These are phyloP conservation scores for Fusarium camptoceras DNA, from an alignment of 2,329 filamentous ascomycete genomes.

Conservation along the genomic window DNA sequence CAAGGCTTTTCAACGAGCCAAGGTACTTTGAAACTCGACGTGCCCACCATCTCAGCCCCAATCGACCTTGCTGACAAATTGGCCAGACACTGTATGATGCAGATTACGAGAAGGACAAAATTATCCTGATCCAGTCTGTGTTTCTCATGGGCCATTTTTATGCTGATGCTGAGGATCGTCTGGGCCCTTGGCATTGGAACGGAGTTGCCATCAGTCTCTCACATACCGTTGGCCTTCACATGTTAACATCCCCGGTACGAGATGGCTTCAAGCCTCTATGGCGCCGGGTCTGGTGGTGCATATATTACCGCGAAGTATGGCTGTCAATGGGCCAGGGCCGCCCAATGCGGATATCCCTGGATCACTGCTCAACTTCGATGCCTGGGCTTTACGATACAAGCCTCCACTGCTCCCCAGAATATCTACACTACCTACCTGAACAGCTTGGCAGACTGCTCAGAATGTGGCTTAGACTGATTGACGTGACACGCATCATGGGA, in stretches of 20 bases:
- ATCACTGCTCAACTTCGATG: constrained; percentile 11
- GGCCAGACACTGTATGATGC: background rate
- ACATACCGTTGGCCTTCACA: background rate
- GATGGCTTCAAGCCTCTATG: constrained; percentile 1
- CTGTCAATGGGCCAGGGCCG: constrained; percentile 27
- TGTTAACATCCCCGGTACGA: background rate
- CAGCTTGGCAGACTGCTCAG: background rate
- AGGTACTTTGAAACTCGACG: background rate
- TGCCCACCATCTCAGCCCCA: accelerated
- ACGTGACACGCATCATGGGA: background rate
- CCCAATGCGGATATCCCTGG: constrained; percentile 21
- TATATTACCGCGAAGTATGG: constrained; percentile 31
- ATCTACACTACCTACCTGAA: background rate
- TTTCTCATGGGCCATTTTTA: constrained; percentile 2
- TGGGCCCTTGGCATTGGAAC: too few relatives aligned
- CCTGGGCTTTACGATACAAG: background rate
- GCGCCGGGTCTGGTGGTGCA: constrained; percentile 34
- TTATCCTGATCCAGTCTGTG: background rate
- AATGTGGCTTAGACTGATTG: background rate
- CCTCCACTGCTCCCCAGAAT: background rate
- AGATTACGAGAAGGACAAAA: background rate
- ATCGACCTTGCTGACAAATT: background rate
- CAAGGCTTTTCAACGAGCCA: background rate
- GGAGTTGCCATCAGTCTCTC: background rate
- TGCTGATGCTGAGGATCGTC: background rate